Evolutionary conservation across 2,329 filamentous ascomycete species (phyloP).

Genomic region (Fusarium torulosum): DNA sequence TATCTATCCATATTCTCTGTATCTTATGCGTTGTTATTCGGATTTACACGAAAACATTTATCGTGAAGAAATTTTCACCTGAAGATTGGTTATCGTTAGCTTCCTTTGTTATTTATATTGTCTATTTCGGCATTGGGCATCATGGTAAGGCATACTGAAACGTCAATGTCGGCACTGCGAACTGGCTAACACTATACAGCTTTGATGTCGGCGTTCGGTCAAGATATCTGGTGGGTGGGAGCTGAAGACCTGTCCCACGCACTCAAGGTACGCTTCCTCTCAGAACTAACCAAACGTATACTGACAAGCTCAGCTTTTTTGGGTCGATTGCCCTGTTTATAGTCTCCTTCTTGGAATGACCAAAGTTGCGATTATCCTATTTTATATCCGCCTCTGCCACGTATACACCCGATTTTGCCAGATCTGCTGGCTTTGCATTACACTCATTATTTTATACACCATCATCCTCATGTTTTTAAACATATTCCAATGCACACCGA

Average conservation of each 20-base stretch:
- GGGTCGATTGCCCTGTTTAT: slow-evolving; percentile 18
- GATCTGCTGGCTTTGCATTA: slow-evolving; percentile 4
- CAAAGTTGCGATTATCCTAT: slow-evolving; percentile 12
- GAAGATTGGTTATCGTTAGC: slow-evolving; percentile 13
- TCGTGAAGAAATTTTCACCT: slow-evolving; percentile 8
- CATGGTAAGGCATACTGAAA: slow-evolving; percentile 9
- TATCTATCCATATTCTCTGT: slow-evolving; percentile 15
- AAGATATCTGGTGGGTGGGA: slow-evolving; percentile 18
- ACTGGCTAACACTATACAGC: too few species aligned
- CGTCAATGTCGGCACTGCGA: too few species aligned
- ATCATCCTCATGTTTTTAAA: neutral
- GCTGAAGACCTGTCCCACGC: slow-evolving; percentile 3
- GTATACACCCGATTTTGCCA: slow-evolving; percentile 16
- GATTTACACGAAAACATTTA: slow-evolving; percentile 18
- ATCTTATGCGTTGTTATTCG: slow-evolving; percentile 13
- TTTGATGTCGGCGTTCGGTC: slow-evolving; percentile 17
- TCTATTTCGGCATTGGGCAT: slow-evolving; percentile 19
- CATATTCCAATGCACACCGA: slow-evolving; percentile 15
- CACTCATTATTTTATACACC: neutral
- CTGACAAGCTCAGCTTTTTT: neutral
- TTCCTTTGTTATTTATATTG: slow-evolving; percentile 8
- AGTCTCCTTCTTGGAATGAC: slow-evolving; percentile 16
- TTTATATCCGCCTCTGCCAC: slow-evolving; percentile 19
- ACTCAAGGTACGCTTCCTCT: neutral
- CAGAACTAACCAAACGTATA: rapidly evolving